Percentiles rank a stretch among this genome's conserved stretches.
phyloP scores from a whole-genome alignment of 805 yeast species.

The Blastobotrys peoriensis region DNA sequence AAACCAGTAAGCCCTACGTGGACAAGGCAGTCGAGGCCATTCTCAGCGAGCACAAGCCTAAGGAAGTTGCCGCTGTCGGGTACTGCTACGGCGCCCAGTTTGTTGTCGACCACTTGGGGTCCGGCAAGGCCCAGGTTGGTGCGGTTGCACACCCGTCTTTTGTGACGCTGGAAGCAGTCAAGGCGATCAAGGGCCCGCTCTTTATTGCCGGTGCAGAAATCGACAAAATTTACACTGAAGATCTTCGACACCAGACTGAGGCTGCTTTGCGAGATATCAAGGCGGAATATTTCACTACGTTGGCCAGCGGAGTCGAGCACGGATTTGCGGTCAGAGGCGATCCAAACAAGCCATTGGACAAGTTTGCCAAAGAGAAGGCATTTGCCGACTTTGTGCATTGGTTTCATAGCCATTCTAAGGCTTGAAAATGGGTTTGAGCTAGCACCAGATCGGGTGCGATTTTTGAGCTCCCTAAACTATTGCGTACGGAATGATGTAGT shows the following conservation, averaged over 20 bases:
- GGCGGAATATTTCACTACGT: constrained; percentile 52
- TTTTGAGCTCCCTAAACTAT: too few relatives aligned
- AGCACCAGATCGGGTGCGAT: too few relatives aligned
- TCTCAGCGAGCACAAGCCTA: constrained; percentile 39
- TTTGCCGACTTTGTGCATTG: constrained; percentile 28
- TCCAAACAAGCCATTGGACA: constrained; percentile 41
- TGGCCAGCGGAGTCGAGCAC: constrained; percentile 61
- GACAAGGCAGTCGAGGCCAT: constrained; percentile 42
- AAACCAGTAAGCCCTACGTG: constrained; percentile 43
- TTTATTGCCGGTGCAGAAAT: constrained; percentile 68
- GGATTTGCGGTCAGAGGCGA: constrained; percentile 85
- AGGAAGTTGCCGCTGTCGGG: constrained; percentile 57
- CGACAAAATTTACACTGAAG: constrained; percentile 58
- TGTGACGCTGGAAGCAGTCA: constrained; percentile 58
- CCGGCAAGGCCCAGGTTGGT: constrained; percentile 39
- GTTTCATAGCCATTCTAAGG: constrained; percentile 19
- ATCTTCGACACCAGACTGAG: constrained; percentile 58
- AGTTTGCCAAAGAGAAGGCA: constrained; percentile 64
- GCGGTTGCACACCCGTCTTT: constrained; percentile 85
- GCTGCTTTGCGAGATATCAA: constrained; percentile 47
- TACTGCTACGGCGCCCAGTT: constrained; percentile 83
- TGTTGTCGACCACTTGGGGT: constrained; percentile 46
- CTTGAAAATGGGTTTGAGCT: constrained; percentile 10
- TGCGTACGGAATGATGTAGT: too few relatives aligned
- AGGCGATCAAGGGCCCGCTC: constrained; percentile 54